A percentile compares a stretch with the other conserved stretches of the same genome.
These are phyloP conservation scores for Rhodotorula taiwanensis DNA, from an alignment of 768 basidiomycete species.

Conservation along the genomic window DNA sequence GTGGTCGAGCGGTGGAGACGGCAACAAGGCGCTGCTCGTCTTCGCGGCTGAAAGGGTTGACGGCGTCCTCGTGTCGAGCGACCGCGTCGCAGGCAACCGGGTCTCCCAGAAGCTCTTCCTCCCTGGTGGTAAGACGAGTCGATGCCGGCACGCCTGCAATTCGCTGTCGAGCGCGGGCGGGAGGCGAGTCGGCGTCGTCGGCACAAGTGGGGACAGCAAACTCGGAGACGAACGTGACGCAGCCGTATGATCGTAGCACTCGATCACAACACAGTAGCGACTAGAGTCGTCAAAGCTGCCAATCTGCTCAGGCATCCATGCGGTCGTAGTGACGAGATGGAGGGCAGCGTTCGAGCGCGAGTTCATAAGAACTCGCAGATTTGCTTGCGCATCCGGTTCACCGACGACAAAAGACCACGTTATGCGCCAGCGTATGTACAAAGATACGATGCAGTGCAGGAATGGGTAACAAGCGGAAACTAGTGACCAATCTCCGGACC, in stretches of 20 bases:
- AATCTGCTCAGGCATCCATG: neutral
- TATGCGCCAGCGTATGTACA: no score
- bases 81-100: neutral
- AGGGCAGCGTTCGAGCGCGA: no score
- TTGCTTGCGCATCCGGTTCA: no score
- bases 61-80: conserved; percentile 11
- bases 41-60: conserved; percentile 3
- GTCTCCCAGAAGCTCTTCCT: neutral
- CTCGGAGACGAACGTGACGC: neutral
- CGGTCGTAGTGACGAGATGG: neutral
- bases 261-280: conserved; percentile 6
- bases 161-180: conserved; percentile 11
- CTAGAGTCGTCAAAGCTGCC: neutral
- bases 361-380: no score
- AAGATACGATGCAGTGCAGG: no score
- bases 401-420: no score
- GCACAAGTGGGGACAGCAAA: conserved; percentile 11
- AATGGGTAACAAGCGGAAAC: no score
- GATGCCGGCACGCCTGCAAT: neutral
- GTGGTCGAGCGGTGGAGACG: neutral
- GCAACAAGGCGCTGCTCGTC: neutral
- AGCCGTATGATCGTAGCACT: conserved; percentile 16
- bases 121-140: neutral
- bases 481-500: no score
- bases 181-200: conserved; percentile 12